Base-by-base conservation (phyloP, 2,329 filamentous ascomycete genomes). In the Knoxdaviesia capensis region DNA sequence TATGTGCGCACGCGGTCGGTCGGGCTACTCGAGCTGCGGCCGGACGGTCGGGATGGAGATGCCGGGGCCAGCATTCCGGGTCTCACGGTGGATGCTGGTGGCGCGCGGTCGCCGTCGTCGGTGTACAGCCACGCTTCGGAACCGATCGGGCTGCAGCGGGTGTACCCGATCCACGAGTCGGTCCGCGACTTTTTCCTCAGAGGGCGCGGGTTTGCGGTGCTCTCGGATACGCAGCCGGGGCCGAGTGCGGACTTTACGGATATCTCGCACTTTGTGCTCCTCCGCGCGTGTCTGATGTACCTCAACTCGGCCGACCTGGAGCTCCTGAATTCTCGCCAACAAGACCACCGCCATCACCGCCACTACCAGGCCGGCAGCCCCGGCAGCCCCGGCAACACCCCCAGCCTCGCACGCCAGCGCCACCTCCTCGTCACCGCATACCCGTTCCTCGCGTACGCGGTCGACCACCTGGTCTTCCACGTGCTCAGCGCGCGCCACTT, bases 231-330 rank as follows among this genome's bases (percentile, higher is more conserved):
- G 30, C 9, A 33, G 28, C 34, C 37, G 39, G 10, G 39, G 28
- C 4, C 44, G 47, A 2, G 37, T 48, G 48, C 30, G 7, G 34
- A 51, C 35, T 51, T 53, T 34, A 41, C 51, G 44, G 53, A 57
- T 45, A 44, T 49, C 1, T 50, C 50, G 4, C 54, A 58, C 45
- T 54, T 52, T 44, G 41, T 49, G 11, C 46, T 59, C 5, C 47
- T 59, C 5, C 48, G 52, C 33, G 51, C 53, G 1, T 58, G 56
- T 38, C 48, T 58, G 1, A 48, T 48, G 4, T 57, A 53, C 43
- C 52, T 59, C 43, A 54, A 57, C 49, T 53, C 55, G 50, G 46
- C 48, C 4, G 56, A 57, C 41, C 54, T 58, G 32, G 54, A 55
- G 9, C 38, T 41, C 1, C 20, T 20, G 20, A 20, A 20, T 20